Percentiles rank a stretch among this genome's conserved stretches.
These are phyloP conservation scores for Polygonum maritimum DNA, from an alignment of 148 eudicot genomes.

Conservation along the genomic window DNA sequence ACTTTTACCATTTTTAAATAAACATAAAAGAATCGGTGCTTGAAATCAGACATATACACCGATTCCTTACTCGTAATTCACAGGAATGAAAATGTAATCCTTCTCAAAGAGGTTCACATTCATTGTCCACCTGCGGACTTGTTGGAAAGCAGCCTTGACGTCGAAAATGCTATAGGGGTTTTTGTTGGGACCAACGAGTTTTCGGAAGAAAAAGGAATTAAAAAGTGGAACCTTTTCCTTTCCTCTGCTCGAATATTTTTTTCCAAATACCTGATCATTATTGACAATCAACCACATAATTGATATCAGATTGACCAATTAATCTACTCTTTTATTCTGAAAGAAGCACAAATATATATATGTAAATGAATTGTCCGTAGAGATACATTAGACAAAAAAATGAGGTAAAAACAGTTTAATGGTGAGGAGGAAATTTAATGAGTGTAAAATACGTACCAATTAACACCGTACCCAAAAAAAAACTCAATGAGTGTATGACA, in stretches of 20 bases:
- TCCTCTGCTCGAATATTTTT: constrained; percentile 39
- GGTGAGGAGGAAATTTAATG: neutral
- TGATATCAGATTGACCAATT: neutral
- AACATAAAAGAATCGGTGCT: neutral
- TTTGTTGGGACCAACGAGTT: constrained; percentile 86
- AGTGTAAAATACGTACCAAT: neutral
- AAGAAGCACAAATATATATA: neutral
- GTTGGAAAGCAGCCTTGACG: constrained; percentile 80
- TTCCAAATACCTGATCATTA: constrained; percentile 55
- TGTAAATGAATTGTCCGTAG: neutral
- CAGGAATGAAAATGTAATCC: constrained; percentile 91
- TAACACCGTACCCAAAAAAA: too few species aligned
- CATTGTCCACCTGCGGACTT: constrained; percentile 98
- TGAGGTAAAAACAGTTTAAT: neutral
- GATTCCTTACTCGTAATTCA: constrained; percentile 69
- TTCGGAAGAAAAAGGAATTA: constrained; percentile 91
- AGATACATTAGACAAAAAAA: neutral
- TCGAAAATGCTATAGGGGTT: constrained; percentile 62
- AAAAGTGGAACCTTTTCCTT: constrained; percentile 63
- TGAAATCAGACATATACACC: neutral
- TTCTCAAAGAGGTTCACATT: constrained; percentile 82
- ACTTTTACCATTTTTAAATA: neutral
- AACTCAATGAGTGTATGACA: neutral
- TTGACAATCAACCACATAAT: constrained; percentile 3
- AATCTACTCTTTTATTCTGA: neutral